phyloP scores from a whole-genome alignment of 306 rosid species.

The Vicia sativa region DNA sequence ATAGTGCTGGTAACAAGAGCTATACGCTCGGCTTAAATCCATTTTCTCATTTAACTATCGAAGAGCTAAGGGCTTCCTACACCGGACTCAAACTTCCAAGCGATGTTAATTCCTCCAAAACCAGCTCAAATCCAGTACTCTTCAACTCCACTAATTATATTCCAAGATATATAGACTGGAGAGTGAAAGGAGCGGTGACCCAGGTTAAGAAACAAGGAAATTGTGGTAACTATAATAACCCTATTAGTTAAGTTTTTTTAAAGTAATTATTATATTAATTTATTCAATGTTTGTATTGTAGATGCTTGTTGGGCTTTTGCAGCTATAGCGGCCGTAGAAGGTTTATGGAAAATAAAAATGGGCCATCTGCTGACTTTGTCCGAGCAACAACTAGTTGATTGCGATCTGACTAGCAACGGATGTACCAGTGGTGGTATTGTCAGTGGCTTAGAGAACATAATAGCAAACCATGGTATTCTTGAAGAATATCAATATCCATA shows the following conservation, averaged over 20 bases:
- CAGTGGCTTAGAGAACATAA: neutral
- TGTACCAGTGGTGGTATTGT: neutral
- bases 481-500: too few relatives aligned
- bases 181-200: constrained; percentile 3
- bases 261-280: neutral
- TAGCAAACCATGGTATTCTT: neutral
- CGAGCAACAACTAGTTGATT: neutral
- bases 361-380: neutral
- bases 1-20: constrained; percentile 36
- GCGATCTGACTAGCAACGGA: neutral
- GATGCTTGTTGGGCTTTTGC: neutral
- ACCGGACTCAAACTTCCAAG: neutral
- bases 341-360: neutral
- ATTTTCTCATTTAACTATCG: constrained; percentile 42
- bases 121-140: too few relatives aligned
- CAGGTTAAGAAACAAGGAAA: neutral
- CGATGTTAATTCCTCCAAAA: too few relatives aligned
- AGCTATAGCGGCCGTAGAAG: neutral
- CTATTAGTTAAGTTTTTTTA: neutral
- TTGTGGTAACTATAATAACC: neutral
- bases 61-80: constrained; percentile 45
- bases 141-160: neutral
- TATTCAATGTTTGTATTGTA: neutral
- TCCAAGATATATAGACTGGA: neutral
- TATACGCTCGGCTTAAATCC: constrained; percentile 44